Base-by-base conservation (phyloP, 2,329 filamentous ascomycete genomes). In the Beauveria rudraprayagi region DNA sequence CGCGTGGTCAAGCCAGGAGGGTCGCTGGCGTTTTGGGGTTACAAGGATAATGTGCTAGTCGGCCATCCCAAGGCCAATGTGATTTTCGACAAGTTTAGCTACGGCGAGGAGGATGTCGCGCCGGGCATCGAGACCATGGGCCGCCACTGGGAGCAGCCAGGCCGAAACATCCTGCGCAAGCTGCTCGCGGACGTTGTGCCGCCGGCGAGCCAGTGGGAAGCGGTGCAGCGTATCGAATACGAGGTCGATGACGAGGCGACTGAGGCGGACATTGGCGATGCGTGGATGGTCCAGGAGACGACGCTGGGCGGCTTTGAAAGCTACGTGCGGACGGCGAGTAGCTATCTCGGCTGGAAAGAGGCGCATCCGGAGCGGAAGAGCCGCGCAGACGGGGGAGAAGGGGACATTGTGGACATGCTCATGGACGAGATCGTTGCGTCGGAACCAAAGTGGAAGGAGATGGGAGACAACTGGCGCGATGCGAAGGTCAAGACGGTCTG, bases 21-120 rank as follows among this genome's bases (percentile, higher is more conserved):
- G 17, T 83, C 82, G 0, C 66, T 88, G n/a, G 84, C 84, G 0
- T 84, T 86, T 68, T 87, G 81, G 82, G 84, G 84, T 2, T 88
- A 88, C 70, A 84, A 83, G 67, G 85, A 88, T 70, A 84, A 82
- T 67, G 75, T 84, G 40, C 77, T 88, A 56, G 71, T 84, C 17
- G 79, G 81, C 24, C 77, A 77, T 64, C 78, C 80, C 7, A 66
- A 68, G 40, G 82, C 83, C 17, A 84, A 80, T 26, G 68, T 69
- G 50, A 75, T 87, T 26, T 76, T 87, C 67, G 74, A 83, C 67
- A 70, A 73, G 30, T 87, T 83, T 65, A 77, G 79, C 62, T 86
- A 86, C 72, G 79, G 77, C 7, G 69, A 75, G 17, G 76, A 73
- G 37, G 76, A 80, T 8, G 75, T 76, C 14, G 71, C 69, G 24